Conservation (phyloP, 1,284 basidiomycete species). For the Lignosus rhinocerotis region DNA sequence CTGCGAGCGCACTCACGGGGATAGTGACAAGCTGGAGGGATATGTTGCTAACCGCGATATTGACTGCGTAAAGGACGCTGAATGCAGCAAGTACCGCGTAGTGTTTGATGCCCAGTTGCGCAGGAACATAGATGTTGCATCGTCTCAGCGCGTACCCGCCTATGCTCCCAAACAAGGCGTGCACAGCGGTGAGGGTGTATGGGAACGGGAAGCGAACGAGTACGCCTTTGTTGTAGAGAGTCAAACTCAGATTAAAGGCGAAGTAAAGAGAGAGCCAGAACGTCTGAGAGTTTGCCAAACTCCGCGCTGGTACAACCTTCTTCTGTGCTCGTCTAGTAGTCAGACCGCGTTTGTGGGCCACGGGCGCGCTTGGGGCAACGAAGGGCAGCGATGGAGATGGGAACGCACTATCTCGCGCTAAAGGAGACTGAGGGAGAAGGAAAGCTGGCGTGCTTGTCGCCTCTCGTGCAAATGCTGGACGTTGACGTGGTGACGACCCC, state of each 20-base stretch:
- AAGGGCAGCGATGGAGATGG: slow-evolving; percentile 25
- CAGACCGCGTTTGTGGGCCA: slow-evolving; percentile 7
- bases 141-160: slow-evolving; percentile 76
- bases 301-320: background rate
- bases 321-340: background rate
- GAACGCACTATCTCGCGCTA: slow-evolving; percentile 12
- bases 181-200: slow-evolving; percentile 86
- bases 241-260: slow-evolving; percentile 84
- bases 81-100: slow-evolving; percentile 72
- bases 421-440: slow-evolving; percentile 12
- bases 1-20: slow-evolving; percentile 60
- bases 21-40: slow-evolving; percentile 88
- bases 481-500: slow-evolving; percentile 24
- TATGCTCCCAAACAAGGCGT: slow-evolving; percentile 79
- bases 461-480: slow-evolving; percentile 21
- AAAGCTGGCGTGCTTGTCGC: slow-evolving; percentile 14
- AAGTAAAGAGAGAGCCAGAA: slow-evolving; percentile 85
- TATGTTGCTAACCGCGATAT: slow-evolving; percentile 91
- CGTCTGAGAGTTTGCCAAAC: slow-evolving; percentile 37
- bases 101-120: slow-evolving; percentile 56
- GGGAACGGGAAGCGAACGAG: slow-evolving; percentile 91
- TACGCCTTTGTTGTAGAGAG: slow-evolving; percentile 91
- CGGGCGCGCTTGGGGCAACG: slow-evolving; percentile 24
- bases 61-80: slow-evolving; percentile 86
- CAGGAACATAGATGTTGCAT: slow-evolving; percentile 61